These are phyloP conservation scores for Mycena maculata DNA, from an alignment of 768 basidiomycete species.

Conservation along the genomic window DNA sequence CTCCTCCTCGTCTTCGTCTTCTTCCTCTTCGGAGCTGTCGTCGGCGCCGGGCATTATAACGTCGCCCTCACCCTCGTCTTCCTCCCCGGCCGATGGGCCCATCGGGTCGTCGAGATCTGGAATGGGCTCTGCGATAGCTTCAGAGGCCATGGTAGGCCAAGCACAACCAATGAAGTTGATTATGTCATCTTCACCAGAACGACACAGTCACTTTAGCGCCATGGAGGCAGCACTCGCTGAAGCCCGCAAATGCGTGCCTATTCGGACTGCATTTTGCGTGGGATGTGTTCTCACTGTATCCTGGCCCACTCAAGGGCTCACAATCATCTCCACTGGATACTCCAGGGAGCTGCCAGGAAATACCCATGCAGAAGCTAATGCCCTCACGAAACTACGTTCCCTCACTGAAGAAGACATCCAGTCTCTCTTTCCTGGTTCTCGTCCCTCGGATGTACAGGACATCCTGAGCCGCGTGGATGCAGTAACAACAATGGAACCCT, in stretches of 20 bases:
- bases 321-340: conserved; percentile 76
- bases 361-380: conserved; percentile 97
- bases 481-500: conserved; percentile 98
- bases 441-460: conserved; percentile 52
- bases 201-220: conserved; percentile 43
- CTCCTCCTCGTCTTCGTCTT: conserved; percentile 93
- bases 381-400: conserved; percentile 75
- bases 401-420: conserved; percentile 59
- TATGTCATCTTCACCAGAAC: not conserved
- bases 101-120: conserved; percentile 69
- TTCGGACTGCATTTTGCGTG: conserved; percentile 89
- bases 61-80: conserved; percentile 69
- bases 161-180: not conserved
- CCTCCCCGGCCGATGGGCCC: conserved; percentile 64
- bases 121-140: conserved; percentile 50
- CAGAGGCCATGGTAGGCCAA: conserved; percentile 66
- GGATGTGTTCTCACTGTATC: conserved; percentile 79
- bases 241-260: conserved; percentile 76
- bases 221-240: conserved; percentile 76
- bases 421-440: conserved; percentile 53
- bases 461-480: conserved; percentile 74
- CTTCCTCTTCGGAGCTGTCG: conserved; percentile 86
- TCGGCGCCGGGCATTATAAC: conserved; percentile 64
- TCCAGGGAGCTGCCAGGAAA: conserved; percentile 94
- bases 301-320: conserved; percentile 25